A percentile compares a stretch with the other conserved stretches of the same genome.
Conservation (phyloP, 1,284 basidiomycete genomes). For the Marasmius tenuissimus region DNA sequence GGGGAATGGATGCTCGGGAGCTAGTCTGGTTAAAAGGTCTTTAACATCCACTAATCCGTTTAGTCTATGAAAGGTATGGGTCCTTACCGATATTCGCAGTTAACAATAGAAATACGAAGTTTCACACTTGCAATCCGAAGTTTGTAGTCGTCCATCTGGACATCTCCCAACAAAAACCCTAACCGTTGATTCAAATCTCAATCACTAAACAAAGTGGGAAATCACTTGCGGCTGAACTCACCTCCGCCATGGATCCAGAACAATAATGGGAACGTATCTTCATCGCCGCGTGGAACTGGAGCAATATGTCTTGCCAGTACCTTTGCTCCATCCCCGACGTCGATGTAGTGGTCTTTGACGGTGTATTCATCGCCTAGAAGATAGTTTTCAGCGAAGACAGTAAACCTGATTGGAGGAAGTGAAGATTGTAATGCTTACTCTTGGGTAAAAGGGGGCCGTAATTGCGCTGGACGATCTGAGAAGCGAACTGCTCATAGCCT, state of each 20-base stretch:
- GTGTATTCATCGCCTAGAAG: not conserved
- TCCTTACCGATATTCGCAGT: conserved; percentile 15
- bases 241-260: conserved; percentile 15
- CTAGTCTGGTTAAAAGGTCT: conserved; percentile 3
- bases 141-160: conserved; percentile 11
- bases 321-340: not conserved
- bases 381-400: not conserved
- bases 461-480: not conserved
- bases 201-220: not conserved
- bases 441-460: not conserved
- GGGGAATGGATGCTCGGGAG: conserved; percentile 18
- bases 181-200: not conserved
- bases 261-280: conserved; percentile 11
- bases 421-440: not conserved
- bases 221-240: not conserved
- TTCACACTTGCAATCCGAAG: conserved; percentile 12
- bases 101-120: conserved; percentile 10
- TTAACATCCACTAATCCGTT: not conserved
- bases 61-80: no score
- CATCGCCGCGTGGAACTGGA: not conserved
- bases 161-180: conserved; percentile 10
- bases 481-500: not conserved
- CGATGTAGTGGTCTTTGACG: not conserved
- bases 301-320: conserved; percentile 1
- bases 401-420: not conserved